Evolutionary conservation across 805 yeast genomes (phyloP).

Genomic region (Wickerhamiella siamensis): DNA sequence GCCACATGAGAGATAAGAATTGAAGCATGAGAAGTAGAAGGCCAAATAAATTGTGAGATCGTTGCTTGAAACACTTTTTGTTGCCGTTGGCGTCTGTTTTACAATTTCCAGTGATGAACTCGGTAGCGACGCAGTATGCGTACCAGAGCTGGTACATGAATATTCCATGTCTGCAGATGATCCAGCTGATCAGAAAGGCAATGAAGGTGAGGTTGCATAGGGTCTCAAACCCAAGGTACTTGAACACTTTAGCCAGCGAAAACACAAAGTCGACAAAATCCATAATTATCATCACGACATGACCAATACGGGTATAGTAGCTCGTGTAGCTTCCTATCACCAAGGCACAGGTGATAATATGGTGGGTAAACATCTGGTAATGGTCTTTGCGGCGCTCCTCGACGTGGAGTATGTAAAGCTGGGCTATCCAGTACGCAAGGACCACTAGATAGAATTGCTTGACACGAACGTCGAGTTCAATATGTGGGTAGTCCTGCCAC

Average conservation of each 20-base stretch:
- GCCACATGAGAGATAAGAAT: conserved; percentile 53
- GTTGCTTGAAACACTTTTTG: conserved; percentile 22
- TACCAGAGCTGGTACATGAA: conserved; percentile 55
- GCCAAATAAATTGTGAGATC: conserved; percentile 32
- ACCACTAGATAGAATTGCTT: conserved; percentile 61
- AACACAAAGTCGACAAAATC: conserved; percentile 67
- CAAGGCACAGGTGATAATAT: conserved; percentile 59
- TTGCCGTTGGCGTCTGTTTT: conserved; percentile 17
- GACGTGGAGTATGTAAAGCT: conserved; percentile 57
- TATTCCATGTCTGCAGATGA: conserved; percentile 54
- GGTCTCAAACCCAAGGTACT: conserved; percentile 47
- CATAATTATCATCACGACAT: conserved; percentile 63
- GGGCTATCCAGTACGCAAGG: conserved; percentile 70
- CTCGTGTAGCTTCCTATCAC: conserved; percentile 58
- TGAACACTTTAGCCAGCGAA: conserved; percentile 60
- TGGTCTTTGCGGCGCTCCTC: conserved; percentile 75
- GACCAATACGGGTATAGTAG: conserved; percentile 65
- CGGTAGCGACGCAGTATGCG: conserved; percentile 34
- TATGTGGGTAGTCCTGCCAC: conserved; percentile 65
- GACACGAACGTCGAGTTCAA: conserved; percentile 34
- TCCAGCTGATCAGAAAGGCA: conserved; percentile 55
- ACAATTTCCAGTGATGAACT: conserved; percentile 24
- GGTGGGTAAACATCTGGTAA: conserved; percentile 77
- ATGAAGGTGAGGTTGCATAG: conserved; percentile 59
- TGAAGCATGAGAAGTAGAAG: conserved; percentile 52